Conservation (phyloP, 129 eudicot species). For the Daucus carota region DNA sequence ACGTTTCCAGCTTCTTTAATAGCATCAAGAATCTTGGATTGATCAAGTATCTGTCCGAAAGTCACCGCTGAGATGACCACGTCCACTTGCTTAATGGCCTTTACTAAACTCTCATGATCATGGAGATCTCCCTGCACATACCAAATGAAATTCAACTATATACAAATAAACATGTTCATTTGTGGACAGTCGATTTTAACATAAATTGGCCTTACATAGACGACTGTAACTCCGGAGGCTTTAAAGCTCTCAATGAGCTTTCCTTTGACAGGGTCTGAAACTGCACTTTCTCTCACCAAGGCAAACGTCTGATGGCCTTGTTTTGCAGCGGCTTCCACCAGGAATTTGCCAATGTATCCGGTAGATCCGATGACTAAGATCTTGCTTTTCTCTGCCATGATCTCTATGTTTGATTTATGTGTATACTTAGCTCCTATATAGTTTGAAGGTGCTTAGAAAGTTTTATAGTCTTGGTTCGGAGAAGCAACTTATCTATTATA, state of each 20-base stretch:
- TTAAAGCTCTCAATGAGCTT: constrained; percentile 50
- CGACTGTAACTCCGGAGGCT: constrained; percentile 42
- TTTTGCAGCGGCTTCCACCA: constrained; percentile 58
- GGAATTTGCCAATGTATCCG: constrained; percentile 62
- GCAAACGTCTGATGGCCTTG: constrained; percentile 61
- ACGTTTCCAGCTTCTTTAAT: constrained; percentile 77
- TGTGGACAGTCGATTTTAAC: neutral
- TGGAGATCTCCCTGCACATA: constrained; percentile 52
- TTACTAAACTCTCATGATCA: constrained; percentile 64
- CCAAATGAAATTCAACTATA: neutral
- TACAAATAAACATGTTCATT: no score
- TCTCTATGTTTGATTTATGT: neutral
- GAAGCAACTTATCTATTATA: neutral
- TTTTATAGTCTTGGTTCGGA: neutral
- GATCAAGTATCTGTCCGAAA: constrained; percentile 39
- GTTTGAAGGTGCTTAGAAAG: neutral
- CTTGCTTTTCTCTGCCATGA: constrained; percentile 56
- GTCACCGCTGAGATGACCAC: constrained; percentile 69
- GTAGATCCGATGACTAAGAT: constrained; percentile 69
- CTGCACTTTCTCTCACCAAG: constrained; percentile 42
- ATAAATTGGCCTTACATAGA: constrained; percentile 34
- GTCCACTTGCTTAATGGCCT: constrained; percentile 73
- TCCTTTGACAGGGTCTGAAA: constrained; percentile 51
- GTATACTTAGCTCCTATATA: no score
- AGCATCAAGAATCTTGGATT: constrained; percentile 57